phyloP scores from a whole-genome alignment of 2,329 filamentous ascomycete species.

The Dichotomopilus funicola region DNA sequence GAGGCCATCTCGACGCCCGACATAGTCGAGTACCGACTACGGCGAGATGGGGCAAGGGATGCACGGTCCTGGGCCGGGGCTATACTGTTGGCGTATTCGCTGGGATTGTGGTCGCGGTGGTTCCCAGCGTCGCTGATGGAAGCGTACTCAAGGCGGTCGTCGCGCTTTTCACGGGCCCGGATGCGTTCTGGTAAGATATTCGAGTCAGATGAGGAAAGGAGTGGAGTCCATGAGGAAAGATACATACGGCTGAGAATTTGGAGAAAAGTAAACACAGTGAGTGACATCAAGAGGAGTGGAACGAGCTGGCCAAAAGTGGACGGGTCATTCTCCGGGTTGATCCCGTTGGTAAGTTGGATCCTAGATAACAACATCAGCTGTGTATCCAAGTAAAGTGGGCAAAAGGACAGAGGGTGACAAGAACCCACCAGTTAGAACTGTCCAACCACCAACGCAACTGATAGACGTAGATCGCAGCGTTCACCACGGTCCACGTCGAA shows the following conservation, averaged over 20 bases:
- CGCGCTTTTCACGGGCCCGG: background rate
- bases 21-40: too few relatives aligned
- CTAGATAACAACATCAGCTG: background rate
- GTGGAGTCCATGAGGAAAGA: too few relatives aligned
- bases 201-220: too few relatives aligned
- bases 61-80: too few relatives aligned
- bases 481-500: slow-evolving; percentile 19
- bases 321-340: slow-evolving; percentile 29
- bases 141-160: background rate
- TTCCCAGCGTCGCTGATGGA: background rate
- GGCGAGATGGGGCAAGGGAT: too few relatives aligned
- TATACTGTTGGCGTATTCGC: too few relatives aligned
- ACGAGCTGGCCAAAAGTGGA: slow-evolving; percentile 32
- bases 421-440: slow-evolving; percentile 17
- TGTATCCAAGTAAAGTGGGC: background rate
- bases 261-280: slow-evolving; percentile 28
- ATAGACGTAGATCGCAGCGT: slow-evolving; percentile 25
- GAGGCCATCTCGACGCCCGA: too few relatives aligned
- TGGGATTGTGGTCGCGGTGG: background rate
- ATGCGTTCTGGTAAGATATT: background rate
- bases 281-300: slow-evolving; percentile 26
- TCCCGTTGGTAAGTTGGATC: slow-evolving; percentile 11
- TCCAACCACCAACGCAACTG: slow-evolving; percentile 28
- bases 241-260: slow-evolving; percentile 23
- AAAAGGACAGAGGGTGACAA: background rate